Evolutionary conservation across 2,329 filamentous ascomycete species (phyloP), one percentile per base, ranked within the genome.

Genomic region (Pseudogymnoascus sp.): DNA sequence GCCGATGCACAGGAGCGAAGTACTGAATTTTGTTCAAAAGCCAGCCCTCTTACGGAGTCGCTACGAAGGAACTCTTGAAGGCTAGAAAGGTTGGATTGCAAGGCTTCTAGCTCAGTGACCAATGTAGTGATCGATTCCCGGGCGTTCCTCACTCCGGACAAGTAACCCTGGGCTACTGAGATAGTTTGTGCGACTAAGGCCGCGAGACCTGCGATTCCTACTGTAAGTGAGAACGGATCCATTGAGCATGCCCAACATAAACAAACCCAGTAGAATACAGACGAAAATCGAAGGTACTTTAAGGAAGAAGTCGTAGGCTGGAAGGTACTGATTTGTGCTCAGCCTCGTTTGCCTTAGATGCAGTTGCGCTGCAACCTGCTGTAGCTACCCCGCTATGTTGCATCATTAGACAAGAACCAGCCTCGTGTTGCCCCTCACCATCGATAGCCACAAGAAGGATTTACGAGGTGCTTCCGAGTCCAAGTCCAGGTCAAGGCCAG

Each of bases 1-100:
- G 64, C 63, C 16, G 60, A 33, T 4, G 55, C 33, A 49, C 64
- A 63, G 14, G 64, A 64, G 39, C 39, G 19, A 42, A 42, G 39
- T 5, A 42, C 39, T 42, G 39, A 42, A 42, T 42, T 42, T 42
- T 11, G 39, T 42, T 42, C 39, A 42, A 42, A 42, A 42, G 39
- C 39, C 39, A 22, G 39, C 11, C 39, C 39, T 23, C 19, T 42
- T 23, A 42, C 39, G 19, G 39, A 42, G 19, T 42, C 39, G 39
- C 19, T 42, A 22, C 39, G 19, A 42, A 42, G 39, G 39, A 42
- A 42, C 39, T 23, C 39, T 42, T 42, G 9, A 12, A 42, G 39
- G 11, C 39, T 42, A 4, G 19, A 42, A 22, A 42, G 39, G 19
- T 22, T 42, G 19, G 39, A 22, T 22, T 42, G 39, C 11, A 42